phyloP scores from a whole-genome alignment of 352 stramenopile genomes.

The Phytophthora pisi region DNA sequence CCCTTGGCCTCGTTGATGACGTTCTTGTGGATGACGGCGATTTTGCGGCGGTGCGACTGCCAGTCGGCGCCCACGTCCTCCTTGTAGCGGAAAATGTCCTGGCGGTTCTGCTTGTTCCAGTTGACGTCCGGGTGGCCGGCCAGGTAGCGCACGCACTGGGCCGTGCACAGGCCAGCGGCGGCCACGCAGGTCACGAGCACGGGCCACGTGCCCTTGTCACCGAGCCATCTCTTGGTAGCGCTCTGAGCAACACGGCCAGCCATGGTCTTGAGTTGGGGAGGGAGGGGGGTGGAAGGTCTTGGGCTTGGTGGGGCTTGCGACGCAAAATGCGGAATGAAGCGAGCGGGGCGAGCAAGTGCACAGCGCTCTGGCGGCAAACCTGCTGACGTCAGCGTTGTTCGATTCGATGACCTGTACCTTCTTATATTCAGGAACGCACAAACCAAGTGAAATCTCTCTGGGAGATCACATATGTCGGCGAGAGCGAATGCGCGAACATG shows the following conservation, averaged over 20 bases:
- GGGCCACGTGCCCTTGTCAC: conserved; percentile 79
- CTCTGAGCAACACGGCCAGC: conserved; percentile 52
- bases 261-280: conserved; percentile 48
- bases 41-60: conserved; percentile 76
- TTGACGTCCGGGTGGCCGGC: conserved; percentile 73
- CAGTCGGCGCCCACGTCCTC: conserved; percentile 63
- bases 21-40: conserved; percentile 78
- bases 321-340: conserved; percentile 70
- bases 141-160: conserved; percentile 76
- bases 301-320: conserved; percentile 36
- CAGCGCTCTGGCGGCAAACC: background rate
- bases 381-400: conserved; percentile 34
- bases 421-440: conserved; percentile 2
- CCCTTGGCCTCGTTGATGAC: conserved; percentile 82
- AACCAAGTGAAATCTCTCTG: background rate
- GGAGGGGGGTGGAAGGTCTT: conserved; percentile 8
- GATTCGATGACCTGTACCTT: conserved; percentile 12
- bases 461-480: background rate
- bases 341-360: background rate
- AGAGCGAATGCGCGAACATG: conserved; percentile 14
- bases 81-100: conserved; percentile 78
- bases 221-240: conserved; percentile 70
- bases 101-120: conserved; percentile 82
- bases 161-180: conserved; percentile 68
- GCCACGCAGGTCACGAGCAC: conserved; percentile 74